Base-by-base conservation (phyloP, 108 stramenopile genomes). In the Epithemia pelagica region DNA sequence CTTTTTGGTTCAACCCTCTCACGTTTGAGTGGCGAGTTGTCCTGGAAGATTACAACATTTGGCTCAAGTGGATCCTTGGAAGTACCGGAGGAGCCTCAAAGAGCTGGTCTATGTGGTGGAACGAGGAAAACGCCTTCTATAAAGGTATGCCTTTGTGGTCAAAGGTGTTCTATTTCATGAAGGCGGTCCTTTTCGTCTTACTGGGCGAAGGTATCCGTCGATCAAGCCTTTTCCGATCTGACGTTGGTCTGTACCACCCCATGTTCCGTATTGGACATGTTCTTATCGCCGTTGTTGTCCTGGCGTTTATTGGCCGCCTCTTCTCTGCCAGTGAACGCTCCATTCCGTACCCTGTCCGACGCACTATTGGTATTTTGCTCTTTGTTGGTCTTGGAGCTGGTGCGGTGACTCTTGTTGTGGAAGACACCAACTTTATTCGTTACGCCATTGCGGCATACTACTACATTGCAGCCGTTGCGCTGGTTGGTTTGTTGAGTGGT, bases 1-100 rank as follows among this genome's bases (percentile, higher is more conserved):
- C 98, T 23, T 97, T 99, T 83, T 99, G 98, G 98, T 99, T 99
- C 80, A 99, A 99, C 66, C 98, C 98, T n/a, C 82, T 96, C 46
- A 95, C 94, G 7, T 97, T 97, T 68, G 96, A 97, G 58, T 99
- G 96, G 96, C 85, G 88, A 66, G 86, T 90, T 61, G 91, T 93
- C 33, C 53, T 68, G 22, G 59, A 73, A 28, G 96, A 97, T 75
- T 97, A 96, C 78, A 66, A 68, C 26, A 79, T 82, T 5, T 97
- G 87, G 78, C 62, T 93, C 3, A 66, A 79, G 25, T 99, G 98
- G 98, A 95, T 97, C 82, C 78, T 74, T 55, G 86, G 95, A 19
- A 79, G 74, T 8, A 78, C 90, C 64, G 92, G 90, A 61, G 92
- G 92, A 51, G 75, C 91, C 19, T 59, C 74, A 8, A 92, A 90